Evolutionary conservation across 768 basidiomycete genomes (phyloP).

Genomic region (Leccinum subtestaceum): DNA sequence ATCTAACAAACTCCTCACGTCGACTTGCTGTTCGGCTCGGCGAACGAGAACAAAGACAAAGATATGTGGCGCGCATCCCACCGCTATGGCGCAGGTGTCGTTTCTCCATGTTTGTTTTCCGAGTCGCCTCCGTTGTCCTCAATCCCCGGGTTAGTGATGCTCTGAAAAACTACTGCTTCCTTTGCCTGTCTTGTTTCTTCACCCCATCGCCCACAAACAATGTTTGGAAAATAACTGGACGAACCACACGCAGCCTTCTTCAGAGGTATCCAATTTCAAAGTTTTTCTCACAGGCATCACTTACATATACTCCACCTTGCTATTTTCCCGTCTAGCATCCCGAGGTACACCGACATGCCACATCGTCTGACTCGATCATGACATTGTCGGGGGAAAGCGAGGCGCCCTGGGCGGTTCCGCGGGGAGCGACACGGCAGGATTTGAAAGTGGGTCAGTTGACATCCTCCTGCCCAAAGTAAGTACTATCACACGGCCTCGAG

Average conservation of each 20-base stretch:
- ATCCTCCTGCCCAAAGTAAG: not conserved
- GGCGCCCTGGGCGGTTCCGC: not conserved
- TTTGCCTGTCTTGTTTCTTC: not conserved
- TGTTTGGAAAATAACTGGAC: not conserved
- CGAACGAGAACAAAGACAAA: not conserved
- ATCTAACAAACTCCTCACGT: not conserved
- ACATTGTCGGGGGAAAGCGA: not conserved
- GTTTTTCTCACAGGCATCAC: not conserved
- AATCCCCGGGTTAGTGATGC: not conserved
- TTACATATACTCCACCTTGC: not conserved
- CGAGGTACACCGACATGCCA: not conserved
- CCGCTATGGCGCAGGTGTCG: not conserved
- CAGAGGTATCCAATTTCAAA: not conserved
- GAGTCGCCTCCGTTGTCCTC: not conserved
- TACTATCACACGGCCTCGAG: not conserved
- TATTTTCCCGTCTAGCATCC: not conserved
- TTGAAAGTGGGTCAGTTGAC: not conserved
- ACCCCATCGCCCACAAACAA: not conserved
- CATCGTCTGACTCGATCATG: not conserved
- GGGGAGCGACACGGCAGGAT: not conserved
- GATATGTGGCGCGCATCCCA: not conserved
- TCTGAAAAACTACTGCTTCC: not conserved
- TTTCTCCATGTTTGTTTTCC: not conserved
- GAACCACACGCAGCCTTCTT: not conserved
- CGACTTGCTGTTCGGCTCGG: not conserved